phyloP scores from a whole-genome alignment of 2,329 filamentous ascomycete species.

The Pleoardoris graminearum region DNA sequence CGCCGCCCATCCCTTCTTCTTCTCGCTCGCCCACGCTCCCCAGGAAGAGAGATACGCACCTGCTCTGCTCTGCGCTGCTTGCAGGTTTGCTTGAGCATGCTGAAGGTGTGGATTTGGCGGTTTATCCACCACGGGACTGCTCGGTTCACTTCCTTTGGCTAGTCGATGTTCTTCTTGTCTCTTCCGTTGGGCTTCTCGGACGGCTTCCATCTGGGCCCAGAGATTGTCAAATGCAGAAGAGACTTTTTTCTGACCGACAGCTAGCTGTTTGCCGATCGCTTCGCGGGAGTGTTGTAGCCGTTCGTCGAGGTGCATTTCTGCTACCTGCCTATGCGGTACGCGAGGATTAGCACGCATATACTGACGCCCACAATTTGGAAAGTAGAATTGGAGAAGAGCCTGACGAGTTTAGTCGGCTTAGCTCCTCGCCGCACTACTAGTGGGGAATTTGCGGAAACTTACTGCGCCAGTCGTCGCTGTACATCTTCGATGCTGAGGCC shows the following conservation, averaged over 20 bases:
- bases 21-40: conserved; percentile 72
- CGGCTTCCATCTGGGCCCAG: conserved; percentile 85
- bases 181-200: conserved; percentile 73
- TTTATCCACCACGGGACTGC: conserved; percentile 17
- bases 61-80: conserved; percentile 59
- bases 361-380: conserved; percentile 34
- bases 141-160: conserved; percentile 40
- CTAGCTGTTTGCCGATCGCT: conserved; percentile 84
- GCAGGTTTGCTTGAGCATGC: conserved; percentile 59
- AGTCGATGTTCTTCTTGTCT: conserved; percentile 60
- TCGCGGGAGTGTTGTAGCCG: conserved; percentile 81
- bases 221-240: conserved; percentile 84
- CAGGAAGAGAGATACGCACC: conserved; percentile 66
- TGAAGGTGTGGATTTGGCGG: conserved; percentile 51
- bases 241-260: conserved; percentile 84
- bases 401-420: conserved; percentile 33
- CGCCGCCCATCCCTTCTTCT: conserved; percentile 56
- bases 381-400: conserved; percentile 34
- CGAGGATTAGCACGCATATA: conserved; percentile 43
- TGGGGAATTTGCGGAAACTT: conserved; percentile 24
- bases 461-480: conserved; percentile 80
- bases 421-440: conserved; percentile 4
- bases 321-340: conserved; percentile 66
- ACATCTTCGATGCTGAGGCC: conserved; percentile 93
- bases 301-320: conserved; percentile 92